Evolutionary conservation across 805 yeast species (phyloP), one percentile per base, ranked within the genome.

Genomic region (Wickerhamomyces bovis): DNA sequence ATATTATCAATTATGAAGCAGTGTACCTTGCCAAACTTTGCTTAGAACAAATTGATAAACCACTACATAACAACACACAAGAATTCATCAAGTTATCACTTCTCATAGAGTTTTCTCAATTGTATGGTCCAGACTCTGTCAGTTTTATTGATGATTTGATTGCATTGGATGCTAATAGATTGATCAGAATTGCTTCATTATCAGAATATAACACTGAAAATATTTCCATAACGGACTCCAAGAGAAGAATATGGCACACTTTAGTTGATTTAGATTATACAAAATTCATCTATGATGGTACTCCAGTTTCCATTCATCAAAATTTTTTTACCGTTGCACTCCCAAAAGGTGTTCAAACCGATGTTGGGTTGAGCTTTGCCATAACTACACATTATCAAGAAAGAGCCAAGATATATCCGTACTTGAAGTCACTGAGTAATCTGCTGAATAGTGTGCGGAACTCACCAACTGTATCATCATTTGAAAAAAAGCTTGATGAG

Each of bases 211-310:
- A 41, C 36, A 39, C 40, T 11, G 33, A 33, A 25, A 46, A 46
- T 16, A 11, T 40, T 26, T 48, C 41, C 12, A 28, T 23, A 6
- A n/a, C 20, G 12, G 41, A 28, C 22, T 26, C 42, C 3, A 47
- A 45, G 13, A 39, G 48, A 1, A 39, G 42, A 19, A 31, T 50
- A 3, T 51, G 56, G 54, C 41, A 41, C 12, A 31, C 36, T 11
- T 30, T 47, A 6, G 5, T 51, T 41, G 56, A 53, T 7, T 33
- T 53, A 5, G 54, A 51, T 33, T 22, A 40, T 20, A 23, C 47
- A 21, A 51, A 53, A 18, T 53, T 51, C 35, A n/a, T 53, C 18
- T 50, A 49, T 36, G 56, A 53, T 31, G 54, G 56, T 0, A 44
- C 51, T 2, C 53, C 56, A 9, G 31, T 53, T n/a, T 45, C 51